These are phyloP conservation scores for Dryas octopetala DNA, from an alignment of 306 rosid species.

Conservation along the genomic window DNA sequence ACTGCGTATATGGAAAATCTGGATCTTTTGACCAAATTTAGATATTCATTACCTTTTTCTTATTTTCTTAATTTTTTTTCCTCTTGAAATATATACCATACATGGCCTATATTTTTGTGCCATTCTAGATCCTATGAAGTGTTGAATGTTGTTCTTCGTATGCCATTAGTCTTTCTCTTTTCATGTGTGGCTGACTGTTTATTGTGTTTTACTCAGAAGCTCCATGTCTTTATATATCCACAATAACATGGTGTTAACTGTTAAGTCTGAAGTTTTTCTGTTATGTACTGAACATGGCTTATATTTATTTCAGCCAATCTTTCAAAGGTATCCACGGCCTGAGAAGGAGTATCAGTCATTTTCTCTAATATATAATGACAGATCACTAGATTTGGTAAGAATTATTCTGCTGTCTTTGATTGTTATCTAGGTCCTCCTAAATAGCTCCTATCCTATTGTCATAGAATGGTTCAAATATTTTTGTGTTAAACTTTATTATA, in stretches of 20 bases:
- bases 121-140: background rate
- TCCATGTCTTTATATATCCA: constrained; percentile 20
- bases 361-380: constrained; percentile 92
- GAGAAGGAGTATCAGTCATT: constrained; percentile 99
- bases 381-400: constrained; percentile 91
- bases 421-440: background rate
- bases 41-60: background rate
- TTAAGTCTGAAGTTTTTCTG: constrained; percentile 27
- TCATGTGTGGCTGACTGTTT: background rate
- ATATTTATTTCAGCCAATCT: constrained; percentile 77
- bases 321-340: constrained; percentile 97
- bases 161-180: background rate
- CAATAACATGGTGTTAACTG: constrained; percentile 9
- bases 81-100: background rate
- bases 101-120: no score
- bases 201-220: background rate
- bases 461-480: background rate
- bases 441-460: background rate
- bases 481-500: constrained; percentile 26
- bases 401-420: constrained; percentile 22
- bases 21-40: background rate
- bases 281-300: constrained; percentile 42
- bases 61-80: no score
- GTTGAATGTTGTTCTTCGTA: background rate
- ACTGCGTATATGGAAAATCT: background rate